Evolutionary conservation across 73 alveolate genomes (phyloP).

Genomic region (Uronychia binucleata): DNA sequence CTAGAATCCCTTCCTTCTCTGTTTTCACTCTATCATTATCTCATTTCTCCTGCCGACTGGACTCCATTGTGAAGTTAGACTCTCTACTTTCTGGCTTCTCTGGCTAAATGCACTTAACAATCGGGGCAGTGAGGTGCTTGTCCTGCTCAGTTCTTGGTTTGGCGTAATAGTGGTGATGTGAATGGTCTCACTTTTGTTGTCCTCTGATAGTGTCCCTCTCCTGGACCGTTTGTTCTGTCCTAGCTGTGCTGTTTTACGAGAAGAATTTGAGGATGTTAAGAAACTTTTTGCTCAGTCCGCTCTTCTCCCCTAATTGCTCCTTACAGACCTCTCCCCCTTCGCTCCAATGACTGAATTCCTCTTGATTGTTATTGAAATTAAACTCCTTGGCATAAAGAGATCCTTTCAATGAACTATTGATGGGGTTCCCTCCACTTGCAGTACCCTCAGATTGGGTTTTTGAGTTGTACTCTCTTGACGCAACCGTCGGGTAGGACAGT

Average conservation of each 20-base stretch:
- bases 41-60: neutral
- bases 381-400: neutral
- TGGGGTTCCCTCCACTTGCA: too few species aligned
- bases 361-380: neutral
- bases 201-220: neutral
- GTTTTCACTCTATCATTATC: neutral
- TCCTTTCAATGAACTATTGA: too few species aligned
- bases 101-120: neutral
- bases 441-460: neutral
- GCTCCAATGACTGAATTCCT: neutral
- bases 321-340: neutral
- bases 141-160: neutral
- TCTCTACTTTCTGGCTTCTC: slow-evolving; percentile 1
- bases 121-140: neutral
- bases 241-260: neutral
- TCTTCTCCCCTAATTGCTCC: too few species aligned
- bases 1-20: neutral
- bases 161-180: neutral
- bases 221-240: neutral
- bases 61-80: neutral
- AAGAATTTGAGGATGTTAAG: neutral
- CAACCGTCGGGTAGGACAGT: neutral
- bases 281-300: neutral
- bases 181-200: neutral
- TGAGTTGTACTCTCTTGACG: neutral